Evolutionary conservation across 371 early-diverging fungal species (phyloP).

Genomic region (Apophysomyces sp.): DNA sequence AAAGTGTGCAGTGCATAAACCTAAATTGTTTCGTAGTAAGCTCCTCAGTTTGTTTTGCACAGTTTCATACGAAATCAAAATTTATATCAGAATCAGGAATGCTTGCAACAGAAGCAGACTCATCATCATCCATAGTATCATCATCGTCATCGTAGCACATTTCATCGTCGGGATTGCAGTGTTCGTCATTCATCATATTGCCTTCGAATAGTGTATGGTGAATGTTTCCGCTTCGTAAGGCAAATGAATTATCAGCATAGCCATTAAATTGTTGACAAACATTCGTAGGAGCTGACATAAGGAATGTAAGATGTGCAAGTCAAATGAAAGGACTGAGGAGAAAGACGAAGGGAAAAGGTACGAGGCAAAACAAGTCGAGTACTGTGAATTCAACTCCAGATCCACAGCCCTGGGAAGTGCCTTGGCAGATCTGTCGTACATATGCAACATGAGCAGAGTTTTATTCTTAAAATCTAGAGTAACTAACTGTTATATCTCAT

Average conservation of each 20-base stretch:
- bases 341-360: background rate
- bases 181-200: constrained; percentile 33
- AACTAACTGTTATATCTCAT: too few species aligned
- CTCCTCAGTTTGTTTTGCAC: background rate
- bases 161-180: constrained; percentile 11
- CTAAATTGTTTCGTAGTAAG: background rate
- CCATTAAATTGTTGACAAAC: background rate
- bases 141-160: constrained; percentile 10
- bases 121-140: constrained; percentile 52
- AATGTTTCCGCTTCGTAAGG: background rate
- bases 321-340: background rate
- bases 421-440: background rate
- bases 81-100: constrained; percentile 75
- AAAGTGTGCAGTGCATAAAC: constrained; percentile 96
- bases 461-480: too few species aligned
- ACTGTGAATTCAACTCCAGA: background rate
- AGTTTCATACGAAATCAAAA: constrained; percentile 41
- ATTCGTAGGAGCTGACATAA: background rate
- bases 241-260: background rate
- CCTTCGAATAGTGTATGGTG: constrained; percentile 41
- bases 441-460: too few species aligned
- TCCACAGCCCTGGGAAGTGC: background rate
- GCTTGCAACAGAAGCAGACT: constrained; percentile 53
- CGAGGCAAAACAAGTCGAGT: background rate
- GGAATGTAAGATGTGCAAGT: background rate